phyloP scores from a whole-genome alignment of 208 protist genomes.

The Trypanosoma rangeli region DNA sequence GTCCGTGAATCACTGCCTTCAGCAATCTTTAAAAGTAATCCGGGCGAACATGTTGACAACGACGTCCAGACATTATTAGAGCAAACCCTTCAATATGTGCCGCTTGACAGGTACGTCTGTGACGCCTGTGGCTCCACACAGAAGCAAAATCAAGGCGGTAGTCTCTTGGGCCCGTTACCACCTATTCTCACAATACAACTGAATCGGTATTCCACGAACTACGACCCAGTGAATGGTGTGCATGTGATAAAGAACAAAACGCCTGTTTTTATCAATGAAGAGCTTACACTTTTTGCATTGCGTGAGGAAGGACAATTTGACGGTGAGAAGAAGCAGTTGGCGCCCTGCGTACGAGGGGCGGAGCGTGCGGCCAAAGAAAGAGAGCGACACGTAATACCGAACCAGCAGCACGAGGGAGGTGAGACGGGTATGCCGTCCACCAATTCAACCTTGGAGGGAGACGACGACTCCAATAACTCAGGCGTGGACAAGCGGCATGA shows the following conservation, averaged over 20 bases:
- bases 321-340: conserved; percentile 20
- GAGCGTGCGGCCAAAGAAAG: conserved; percentile 8
- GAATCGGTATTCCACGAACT: conserved; percentile 62
- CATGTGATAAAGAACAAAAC: conserved; percentile 39
- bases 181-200: conserved; percentile 67
- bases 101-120: conserved; percentile 64
- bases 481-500: neutral
- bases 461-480: neutral
- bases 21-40: neutral
- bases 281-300: conserved; percentile 34
- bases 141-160: conserved; percentile 57
- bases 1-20: neutral
- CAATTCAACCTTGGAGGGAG: neutral
- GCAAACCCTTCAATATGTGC: conserved; percentile 44
- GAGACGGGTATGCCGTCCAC: conserved; percentile 1
- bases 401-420: neutral
- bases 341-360: conserved; percentile 12
- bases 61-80: conserved; percentile 36
- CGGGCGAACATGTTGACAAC: neutral
- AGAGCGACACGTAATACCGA: neutral
- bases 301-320: conserved; percentile 27
- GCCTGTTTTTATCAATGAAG: conserved; percentile 28
- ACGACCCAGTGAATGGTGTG: conserved; percentile 11
- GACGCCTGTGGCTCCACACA: conserved; percentile 48
- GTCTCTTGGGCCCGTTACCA: conserved; percentile 54